phyloP scores from a whole-genome alignment of 1,284 basidiomycete species.

The Leccinum insolens region DNA sequence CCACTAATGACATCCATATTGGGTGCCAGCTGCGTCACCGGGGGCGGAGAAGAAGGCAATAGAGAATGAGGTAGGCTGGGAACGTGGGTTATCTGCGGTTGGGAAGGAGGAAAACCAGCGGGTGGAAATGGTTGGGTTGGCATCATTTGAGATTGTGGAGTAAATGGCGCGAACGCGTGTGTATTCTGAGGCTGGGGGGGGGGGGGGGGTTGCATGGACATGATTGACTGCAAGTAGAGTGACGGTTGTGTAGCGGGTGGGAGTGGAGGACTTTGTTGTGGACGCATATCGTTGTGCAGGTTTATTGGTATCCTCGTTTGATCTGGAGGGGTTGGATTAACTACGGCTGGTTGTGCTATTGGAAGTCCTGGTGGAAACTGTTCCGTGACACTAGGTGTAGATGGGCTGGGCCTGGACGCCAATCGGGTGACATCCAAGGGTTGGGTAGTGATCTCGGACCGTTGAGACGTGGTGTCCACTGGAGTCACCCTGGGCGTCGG shows the following conservation, averaged over 20 bases:
- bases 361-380: conserved; percentile 3
- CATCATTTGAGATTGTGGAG: conserved; percentile 22
- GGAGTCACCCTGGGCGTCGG: conserved; percentile 64
- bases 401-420: conserved; percentile 3
- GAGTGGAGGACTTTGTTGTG: conserved; percentile 7
- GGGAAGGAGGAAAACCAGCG: conserved; percentile 20
- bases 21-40: conserved; percentile 15
- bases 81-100: conserved; percentile 17
- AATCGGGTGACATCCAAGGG: conserved; percentile 1
- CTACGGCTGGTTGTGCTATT: conserved; percentile 4
- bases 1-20: conserved; percentile 16
- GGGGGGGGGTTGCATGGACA: conserved; percentile 9
- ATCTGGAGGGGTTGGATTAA: conserved; percentile 1
- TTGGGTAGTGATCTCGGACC: conserved; percentile 6
- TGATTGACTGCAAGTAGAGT: conserved; percentile 16
- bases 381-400: neutral
- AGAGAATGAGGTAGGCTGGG: conserved; percentile 17
- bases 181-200: conserved; percentile 23
- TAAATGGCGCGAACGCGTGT: conserved; percentile 15
- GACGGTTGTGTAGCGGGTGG: conserved; percentile 12
- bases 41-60: conserved; percentile 18
- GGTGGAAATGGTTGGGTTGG: conserved; percentile 23
- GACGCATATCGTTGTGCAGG: neutral
- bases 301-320: conserved; percentile 1
- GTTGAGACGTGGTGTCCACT: conserved; percentile 33